Evolutionary conservation across 768 basidiomycete species (phyloP), one percentile per base, ranked within the genome.

Genomic region (Pulveroboletus frians): DNA sequence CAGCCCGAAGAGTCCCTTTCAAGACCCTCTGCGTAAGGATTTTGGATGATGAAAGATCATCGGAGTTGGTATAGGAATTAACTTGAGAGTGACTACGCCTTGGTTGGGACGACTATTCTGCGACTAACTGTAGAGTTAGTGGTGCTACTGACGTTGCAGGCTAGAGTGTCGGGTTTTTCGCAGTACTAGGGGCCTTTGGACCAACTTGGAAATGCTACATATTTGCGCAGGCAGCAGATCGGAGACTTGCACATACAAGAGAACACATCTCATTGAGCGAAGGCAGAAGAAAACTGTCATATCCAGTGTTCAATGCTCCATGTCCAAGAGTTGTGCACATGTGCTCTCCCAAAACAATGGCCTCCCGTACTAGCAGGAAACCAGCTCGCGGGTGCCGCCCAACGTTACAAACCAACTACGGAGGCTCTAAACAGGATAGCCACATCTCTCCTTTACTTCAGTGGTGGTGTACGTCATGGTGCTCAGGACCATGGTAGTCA

Each of bases 401-500:
- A 36, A 29, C 30, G 30, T 49, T 55, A 60, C 55, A 62, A 30
- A 39, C 29, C 39, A 57, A 57, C 60, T 59, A 51, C 20, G 18
- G 31, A 48, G 18, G 35, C 20, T 57, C 60, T 58, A 60, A 40
- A 31, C 21, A 51, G 27, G 9, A 38, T 23, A 40, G 4, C 17
- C 43, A 32, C n/a, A 30, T 21, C 35, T 36, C 47, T 36, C 31
- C 49, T 53, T 53, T 49, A 43, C 39, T 50, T 59, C 45, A 69
- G 46, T 81, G 78, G 61, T 79, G 76, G 63, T 76, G 72, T 47
- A 66, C 69, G 21, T 71, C 73, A 51, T 68, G 72, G 49, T 77
- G 72, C 49, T 79, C 76, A 40, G 71, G 70, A 37, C 84, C 84
- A 49, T 84, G 82, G 72, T 76, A 84, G 62, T 92, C 85, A 49